Percentiles rank a stretch among this genome's conserved stretches.
Evolutionary conservation across 2,329 filamentous ascomycete genomes (phyloP).

Genomic region (Ascochyta fabae): DNA sequence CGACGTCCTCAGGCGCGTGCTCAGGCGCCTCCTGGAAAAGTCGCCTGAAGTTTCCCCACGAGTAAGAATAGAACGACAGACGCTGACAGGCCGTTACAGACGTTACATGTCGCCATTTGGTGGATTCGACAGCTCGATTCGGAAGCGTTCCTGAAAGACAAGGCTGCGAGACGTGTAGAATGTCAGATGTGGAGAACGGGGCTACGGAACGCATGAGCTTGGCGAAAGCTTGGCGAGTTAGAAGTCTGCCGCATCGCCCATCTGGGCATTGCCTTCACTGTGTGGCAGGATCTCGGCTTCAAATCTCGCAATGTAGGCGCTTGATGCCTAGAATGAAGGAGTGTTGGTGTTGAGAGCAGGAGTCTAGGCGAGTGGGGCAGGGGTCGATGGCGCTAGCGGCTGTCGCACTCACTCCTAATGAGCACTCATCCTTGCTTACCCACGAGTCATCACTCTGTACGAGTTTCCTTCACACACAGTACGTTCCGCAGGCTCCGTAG

Average conservation of each 20-base stretch:
- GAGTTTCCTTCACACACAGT: no score
- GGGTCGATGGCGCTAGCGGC: neutral
- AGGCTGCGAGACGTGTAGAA: slow-evolving; percentile 30
- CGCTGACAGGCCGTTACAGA: slow-evolving; percentile 17
- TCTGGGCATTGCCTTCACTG: neutral
- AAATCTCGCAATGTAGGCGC: neutral
- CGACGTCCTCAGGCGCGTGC: slow-evolving; percentile 11
- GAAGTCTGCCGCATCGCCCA: slow-evolving; percentile 16
- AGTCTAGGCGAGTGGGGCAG: neutral
- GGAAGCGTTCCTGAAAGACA: slow-evolving; percentile 8
- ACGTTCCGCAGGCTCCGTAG: no score
- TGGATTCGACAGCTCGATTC: slow-evolving; percentile 11
- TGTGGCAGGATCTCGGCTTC: neutral
- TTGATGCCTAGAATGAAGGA: neutral
- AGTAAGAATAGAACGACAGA: slow-evolving; percentile 14
- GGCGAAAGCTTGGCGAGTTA: slow-evolving; percentile 28
- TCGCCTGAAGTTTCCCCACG: slow-evolving; percentile 18
- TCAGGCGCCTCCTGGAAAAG: neutral
- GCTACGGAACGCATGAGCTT: slow-evolving; percentile 23
- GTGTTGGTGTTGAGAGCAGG: neutral
- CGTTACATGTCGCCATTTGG: slow-evolving; percentile 21
- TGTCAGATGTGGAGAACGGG: slow-evolving; percentile 23
- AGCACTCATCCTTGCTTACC: no score
- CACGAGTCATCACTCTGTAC: no score
- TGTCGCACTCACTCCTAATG: no score